phyloP scores from a whole-genome alignment of 2,329 filamentous ascomycete species.

The Phyllosticta citrichinensis region DNA sequence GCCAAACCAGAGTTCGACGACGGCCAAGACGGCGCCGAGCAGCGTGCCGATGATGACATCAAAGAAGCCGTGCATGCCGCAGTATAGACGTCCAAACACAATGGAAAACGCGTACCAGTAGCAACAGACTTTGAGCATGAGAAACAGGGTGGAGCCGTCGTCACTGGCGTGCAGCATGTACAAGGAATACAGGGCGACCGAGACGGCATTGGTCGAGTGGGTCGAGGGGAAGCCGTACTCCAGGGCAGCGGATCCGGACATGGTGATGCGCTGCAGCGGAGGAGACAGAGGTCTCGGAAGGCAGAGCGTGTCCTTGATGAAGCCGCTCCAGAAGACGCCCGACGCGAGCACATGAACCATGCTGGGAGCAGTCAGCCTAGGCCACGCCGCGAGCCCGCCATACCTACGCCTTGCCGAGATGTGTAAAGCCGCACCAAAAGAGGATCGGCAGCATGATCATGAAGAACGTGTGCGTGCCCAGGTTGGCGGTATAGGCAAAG shows the following conservation, averaged over 20 bases:
- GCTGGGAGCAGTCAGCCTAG: constrained; percentile 13
- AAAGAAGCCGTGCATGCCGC: constrained; percentile 95
- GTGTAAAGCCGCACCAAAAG: constrained; percentile 90
- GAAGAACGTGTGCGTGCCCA: constrained; percentile 97
- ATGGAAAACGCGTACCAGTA: constrained; percentile 88
- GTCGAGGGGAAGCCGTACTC: constrained; percentile 98
- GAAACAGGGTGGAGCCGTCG: constrained; percentile 49
- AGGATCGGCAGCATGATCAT: constrained; percentile 90
- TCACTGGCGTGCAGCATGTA: constrained; percentile 57
- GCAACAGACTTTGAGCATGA: constrained; percentile 56
- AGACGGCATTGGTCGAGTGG: constrained; percentile 93
- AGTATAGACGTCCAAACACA: constrained; percentile 83
- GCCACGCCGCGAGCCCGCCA: constrained; percentile 9
- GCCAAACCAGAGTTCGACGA: constrained; percentile 46
- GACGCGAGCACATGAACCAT: constrained; percentile 53
- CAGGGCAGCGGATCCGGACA: constrained; percentile 89
- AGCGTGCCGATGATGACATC: constrained; percentile 76
- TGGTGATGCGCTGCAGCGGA: constrained; percentile 86
- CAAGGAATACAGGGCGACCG: constrained; percentile 77
- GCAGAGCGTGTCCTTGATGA: constrained; percentile 88
- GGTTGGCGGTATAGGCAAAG: constrained; percentile 92
- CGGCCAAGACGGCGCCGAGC: constrained; percentile 58
- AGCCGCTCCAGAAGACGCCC: constrained; percentile 64
- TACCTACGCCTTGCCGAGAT: constrained; percentile 74
- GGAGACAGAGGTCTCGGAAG: constrained; percentile 86